Evolutionary conservation across 1,284 basidiomycete species (phyloP).

Genomic region (Ceratobasidium sp.): DNA sequence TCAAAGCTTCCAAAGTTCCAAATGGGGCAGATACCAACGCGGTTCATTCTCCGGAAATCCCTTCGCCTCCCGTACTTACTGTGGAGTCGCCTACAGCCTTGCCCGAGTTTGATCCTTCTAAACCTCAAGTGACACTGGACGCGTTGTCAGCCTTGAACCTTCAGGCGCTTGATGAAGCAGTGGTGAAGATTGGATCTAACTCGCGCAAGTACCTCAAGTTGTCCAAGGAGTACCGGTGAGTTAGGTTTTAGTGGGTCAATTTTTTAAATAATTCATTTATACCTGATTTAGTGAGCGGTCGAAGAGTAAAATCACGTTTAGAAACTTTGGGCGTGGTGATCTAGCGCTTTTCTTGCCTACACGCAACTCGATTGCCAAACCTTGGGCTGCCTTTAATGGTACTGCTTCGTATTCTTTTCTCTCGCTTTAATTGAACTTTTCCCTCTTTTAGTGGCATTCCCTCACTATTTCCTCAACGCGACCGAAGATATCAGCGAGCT

Average conservation of each 20-base stretch:
- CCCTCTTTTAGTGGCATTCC: slow-evolving; percentile 80
- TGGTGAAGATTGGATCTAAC: slow-evolving; percentile 83
- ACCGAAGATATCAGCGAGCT: slow-evolving; percentile 87
- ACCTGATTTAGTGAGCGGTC: slow-evolving; percentile 70
- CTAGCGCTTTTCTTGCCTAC: slow-evolving; percentile 96
- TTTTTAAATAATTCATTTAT: not conserved
- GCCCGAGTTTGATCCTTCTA: slow-evolving; percentile 70
- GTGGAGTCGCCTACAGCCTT: slow-evolving; percentile 26
- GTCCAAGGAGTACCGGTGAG: slow-evolving; percentile 84
- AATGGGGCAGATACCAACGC: slow-evolving; percentile 18
- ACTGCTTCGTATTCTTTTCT: not conserved
- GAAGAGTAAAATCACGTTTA: slow-evolving; percentile 93
- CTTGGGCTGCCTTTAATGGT: slow-evolving; percentile 98
- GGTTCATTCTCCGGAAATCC: slow-evolving; percentile 25
- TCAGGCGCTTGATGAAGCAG: slow-evolving; percentile 83
- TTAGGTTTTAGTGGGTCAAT: not conserved
- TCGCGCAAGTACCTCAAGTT: slow-evolving; percentile 97
- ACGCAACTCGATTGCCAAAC: slow-evolving; percentile 89
- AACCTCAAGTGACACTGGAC: slow-evolving; percentile 75
- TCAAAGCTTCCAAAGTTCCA: slow-evolving; percentile 42
- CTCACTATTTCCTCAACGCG: slow-evolving; percentile 95
- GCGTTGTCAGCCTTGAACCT: slow-evolving; percentile 81
- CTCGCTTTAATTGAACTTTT: not conserved
- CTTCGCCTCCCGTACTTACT: slow-evolving; percentile 9
- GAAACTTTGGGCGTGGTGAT: slow-evolving; percentile 93